Evolutionary conservation across 2,329 filamentous ascomycete species (phyloP).

Genomic region (Colletotrichum godetiae): DNA sequence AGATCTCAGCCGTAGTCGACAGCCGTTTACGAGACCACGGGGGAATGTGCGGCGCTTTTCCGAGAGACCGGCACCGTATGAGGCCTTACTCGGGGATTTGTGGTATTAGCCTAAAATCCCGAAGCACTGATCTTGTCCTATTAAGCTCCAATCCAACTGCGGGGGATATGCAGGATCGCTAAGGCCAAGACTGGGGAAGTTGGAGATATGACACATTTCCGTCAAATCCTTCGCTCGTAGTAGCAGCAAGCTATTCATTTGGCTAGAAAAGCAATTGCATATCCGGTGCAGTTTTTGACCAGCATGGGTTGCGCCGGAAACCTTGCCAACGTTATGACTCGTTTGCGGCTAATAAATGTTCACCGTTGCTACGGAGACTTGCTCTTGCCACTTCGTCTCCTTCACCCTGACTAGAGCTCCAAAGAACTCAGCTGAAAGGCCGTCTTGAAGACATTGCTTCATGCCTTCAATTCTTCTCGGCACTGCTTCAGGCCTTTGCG

Average conservation of each 20-base stretch:
- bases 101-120: constrained; percentile 11
- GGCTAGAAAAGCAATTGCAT: neutral
- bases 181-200: neutral
- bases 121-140: constrained; percentile 10
- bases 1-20: rapidly evolving
- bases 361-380: no score
- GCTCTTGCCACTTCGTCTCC: no score
- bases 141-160: neutral
- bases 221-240: neutral
- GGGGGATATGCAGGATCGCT: constrained; percentile 4
- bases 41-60: constrained; percentile 10
- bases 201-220: constrained; percentile 2
- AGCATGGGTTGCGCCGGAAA: neutral
- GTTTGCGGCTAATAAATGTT: no score
- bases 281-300: neutral
- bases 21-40: neutral
- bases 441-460: no score
- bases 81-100: neutral
- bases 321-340: no score
- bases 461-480: constrained; percentile 28
- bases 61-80: neutral
- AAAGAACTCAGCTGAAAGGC: neutral
- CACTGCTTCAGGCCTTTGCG: constrained; percentile 54
- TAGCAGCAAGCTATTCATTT: neutral
- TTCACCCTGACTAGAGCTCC: no score